Conservation (phyloP, 2,329 filamentous ascomycete species). For the Pestalotiopsis sp. region DNA sequence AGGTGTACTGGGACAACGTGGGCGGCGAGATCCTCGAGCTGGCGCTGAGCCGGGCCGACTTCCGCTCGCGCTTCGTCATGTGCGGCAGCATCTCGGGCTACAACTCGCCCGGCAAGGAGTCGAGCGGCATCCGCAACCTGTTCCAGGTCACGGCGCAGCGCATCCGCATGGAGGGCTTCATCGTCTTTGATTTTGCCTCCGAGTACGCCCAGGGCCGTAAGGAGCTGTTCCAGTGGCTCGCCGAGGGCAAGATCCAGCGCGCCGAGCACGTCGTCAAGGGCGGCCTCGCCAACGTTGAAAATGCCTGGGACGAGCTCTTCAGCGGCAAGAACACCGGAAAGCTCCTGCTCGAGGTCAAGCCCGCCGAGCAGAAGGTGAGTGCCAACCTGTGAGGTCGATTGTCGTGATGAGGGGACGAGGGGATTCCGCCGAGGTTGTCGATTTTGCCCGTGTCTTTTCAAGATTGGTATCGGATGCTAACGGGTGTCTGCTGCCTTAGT, state of each 20-base stretch:
- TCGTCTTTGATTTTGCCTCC: slow-evolving; percentile 66
- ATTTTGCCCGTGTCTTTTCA: neutral
- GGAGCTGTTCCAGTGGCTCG: slow-evolving; percentile 67
- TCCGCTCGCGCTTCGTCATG: slow-evolving; percentile 65
- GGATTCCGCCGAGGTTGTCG: neutral
- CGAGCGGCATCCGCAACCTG: slow-evolving; percentile 41
- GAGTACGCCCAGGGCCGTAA: slow-evolving; percentile 58
- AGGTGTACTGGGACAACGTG: slow-evolving; percentile 68
- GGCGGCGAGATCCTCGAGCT: slow-evolving; percentile 71
- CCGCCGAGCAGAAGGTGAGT: slow-evolving; percentile 22
- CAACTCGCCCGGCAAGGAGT: slow-evolving; percentile 56
- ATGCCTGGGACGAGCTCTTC: slow-evolving; percentile 64
- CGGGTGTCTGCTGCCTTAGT: too few relatives aligned
- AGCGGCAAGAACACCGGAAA: slow-evolving; percentile 71
- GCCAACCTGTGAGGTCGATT: slow-evolving; percentile 23
- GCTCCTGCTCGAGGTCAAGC: slow-evolving; percentile 57
- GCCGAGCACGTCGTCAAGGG: slow-evolving; percentile 71
- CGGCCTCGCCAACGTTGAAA: slow-evolving; percentile 64
- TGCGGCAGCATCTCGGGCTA: slow-evolving; percentile 73
- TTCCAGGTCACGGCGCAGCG: slow-evolving; percentile 36
- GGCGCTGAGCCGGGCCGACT: slow-evolving; percentile 63
- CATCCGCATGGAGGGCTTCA: slow-evolving; percentile 69
- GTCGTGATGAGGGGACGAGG: neutral
- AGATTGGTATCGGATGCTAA: too few relatives aligned
- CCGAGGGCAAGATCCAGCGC: slow-evolving; percentile 69